Conservation (phyloP, 2,329 filamentous ascomycete species). For the Chalaropsis ovoidea region DNA sequence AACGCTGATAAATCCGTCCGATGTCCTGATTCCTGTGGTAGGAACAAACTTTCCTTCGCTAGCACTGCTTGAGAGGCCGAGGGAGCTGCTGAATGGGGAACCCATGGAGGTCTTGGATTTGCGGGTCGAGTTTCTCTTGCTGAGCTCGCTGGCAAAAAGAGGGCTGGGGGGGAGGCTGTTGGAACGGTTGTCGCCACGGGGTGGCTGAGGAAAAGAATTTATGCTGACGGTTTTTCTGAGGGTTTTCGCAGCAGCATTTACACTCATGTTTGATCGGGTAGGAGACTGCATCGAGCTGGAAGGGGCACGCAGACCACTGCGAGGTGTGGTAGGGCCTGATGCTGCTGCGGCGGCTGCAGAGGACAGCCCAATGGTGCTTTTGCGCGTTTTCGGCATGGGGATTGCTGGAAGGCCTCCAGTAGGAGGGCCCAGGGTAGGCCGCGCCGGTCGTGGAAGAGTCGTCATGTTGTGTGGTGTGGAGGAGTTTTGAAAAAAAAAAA, state of each 20-base stretch:
- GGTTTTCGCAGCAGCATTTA: constrained; percentile 54
- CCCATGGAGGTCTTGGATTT: constrained; percentile 50
- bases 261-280: constrained; percentile 44
- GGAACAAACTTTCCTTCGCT: constrained; percentile 63
- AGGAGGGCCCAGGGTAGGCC: constrained; percentile 60
- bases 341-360: constrained; percentile 34
- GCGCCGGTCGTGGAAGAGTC: constrained; percentile 56
- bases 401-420: constrained; percentile 62
- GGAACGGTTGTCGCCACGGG: constrained; percentile 51
- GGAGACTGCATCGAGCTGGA: constrained; percentile 44
- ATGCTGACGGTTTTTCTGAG: constrained; percentile 86
- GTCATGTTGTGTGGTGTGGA: constrained; percentile 37
- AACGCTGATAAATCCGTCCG: constrained; percentile 64
- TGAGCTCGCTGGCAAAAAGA: constrained; percentile 43
- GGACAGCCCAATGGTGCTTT: constrained; percentile 45
- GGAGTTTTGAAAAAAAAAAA: background rate
- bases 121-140: constrained; percentile 34
- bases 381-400: constrained; percentile 62
- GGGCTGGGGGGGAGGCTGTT: constrained; percentile 55
- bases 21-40: constrained; percentile 53
- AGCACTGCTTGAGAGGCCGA: constrained; percentile 69
- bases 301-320: constrained; percentile 49
- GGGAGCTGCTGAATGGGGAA: constrained; percentile 44
- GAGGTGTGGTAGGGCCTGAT: constrained; percentile 42
- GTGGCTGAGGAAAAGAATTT: constrained; percentile 84